phyloP scores from a whole-genome alignment of 2,329 filamentous ascomycete genomes.

The Diaporthe sp. region DNA sequence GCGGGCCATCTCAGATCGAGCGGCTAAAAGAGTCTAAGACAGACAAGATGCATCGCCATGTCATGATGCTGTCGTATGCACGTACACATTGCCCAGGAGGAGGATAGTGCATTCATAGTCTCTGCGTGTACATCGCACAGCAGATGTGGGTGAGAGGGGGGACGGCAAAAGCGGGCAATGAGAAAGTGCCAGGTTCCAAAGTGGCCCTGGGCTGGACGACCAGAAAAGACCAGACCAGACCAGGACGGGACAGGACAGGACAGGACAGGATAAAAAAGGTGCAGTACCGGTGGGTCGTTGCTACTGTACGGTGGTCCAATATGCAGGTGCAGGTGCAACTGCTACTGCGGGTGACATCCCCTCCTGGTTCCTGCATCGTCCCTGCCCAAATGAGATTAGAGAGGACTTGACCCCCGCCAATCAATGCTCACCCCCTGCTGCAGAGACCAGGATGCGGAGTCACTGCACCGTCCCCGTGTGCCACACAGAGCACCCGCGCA shows the following conservation, averaged over 20 bases:
- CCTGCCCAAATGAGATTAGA: slow-evolving; percentile 37
- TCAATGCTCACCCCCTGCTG: slow-evolving; percentile 27
- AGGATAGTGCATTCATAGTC: background rate
- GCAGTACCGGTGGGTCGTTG: slow-evolving; percentile 10
- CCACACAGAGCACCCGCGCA: slow-evolving; percentile 11
- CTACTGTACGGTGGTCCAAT: slow-evolving; percentile 4
- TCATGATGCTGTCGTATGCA: slow-evolving; percentile 18
- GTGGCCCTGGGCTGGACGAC: slow-evolving; percentile 7
- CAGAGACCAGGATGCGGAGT: slow-evolving; percentile 18
- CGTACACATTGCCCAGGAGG: background rate
- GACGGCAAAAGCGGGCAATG: slow-evolving; percentile 28
- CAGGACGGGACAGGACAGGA: background rate
- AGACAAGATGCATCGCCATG: background rate
- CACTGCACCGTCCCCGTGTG: slow-evolving; percentile 9
- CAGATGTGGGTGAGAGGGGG: slow-evolving; percentile 22
- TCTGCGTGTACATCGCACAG: slow-evolving; percentile 14
- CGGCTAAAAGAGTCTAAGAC: slow-evolving; percentile 8
- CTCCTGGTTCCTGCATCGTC: slow-evolving; percentile 36
- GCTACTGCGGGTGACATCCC: slow-evolving; percentile 18
- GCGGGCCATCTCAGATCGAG: slow-evolving; percentile 8
- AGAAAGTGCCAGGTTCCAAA: background rate
- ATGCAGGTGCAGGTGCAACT: slow-evolving; percentile 6
- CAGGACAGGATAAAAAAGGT: slow-evolving; percentile 3
- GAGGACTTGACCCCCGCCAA: slow-evolving; percentile 34
- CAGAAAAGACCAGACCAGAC: slow-evolving; percentile 6